Evolutionary conservation across 768 basidiomycete species (phyloP), one percentile per base, ranked within the genome.

Genomic region (Gymnopilus junonius): DNA sequence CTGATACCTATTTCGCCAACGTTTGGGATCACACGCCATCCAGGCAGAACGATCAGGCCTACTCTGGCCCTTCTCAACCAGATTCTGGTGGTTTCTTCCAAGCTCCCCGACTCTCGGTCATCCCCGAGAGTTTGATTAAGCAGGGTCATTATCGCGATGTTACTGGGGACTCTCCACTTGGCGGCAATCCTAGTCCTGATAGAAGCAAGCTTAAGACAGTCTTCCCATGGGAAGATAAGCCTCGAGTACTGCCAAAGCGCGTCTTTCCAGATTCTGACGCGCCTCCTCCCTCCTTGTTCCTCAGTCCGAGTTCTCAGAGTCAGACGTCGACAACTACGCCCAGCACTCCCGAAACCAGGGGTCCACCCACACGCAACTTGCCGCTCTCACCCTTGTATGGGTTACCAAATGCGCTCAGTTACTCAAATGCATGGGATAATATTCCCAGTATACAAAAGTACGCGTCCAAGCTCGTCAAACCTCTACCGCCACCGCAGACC

Each of bases 181-280:
- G 80, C 11, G 67, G 72, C 15, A 75, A 77, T 12, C 83, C 84
- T 6, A 83, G 80, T 66, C 93, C 95, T 3, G 92, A 95, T 72
- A 83, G 79, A 27, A 77, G 76, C 25, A 92, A 92, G 70, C 85
- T 96, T 21, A 89, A 89, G 63, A 79, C 83, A 34, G 81, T 97
- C 34, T 99, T 99, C 75, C 95, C 97, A n/a, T 99, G 97, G 97
- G 97, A 99, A 73, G 85, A 88, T 62, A 84, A 85, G 68, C 89
- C 85, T 12, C 86, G 91, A 32, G 83, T 80, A 51, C 67, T 82
- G 65, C 93, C 92, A 14, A 82, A 81, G 27, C 90, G 93, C 57
- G 84, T 91, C 32, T 94, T 94, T 69, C 94, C 92, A 29, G 77
- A 74, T n/a, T 77, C 83, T 31, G 88, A 90, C 51, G 79, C 82